These are phyloP conservation scores for Pinus tabuliformis DNA, from an alignment of 75 land plant genomes.

Conservation along the genomic window DNA sequence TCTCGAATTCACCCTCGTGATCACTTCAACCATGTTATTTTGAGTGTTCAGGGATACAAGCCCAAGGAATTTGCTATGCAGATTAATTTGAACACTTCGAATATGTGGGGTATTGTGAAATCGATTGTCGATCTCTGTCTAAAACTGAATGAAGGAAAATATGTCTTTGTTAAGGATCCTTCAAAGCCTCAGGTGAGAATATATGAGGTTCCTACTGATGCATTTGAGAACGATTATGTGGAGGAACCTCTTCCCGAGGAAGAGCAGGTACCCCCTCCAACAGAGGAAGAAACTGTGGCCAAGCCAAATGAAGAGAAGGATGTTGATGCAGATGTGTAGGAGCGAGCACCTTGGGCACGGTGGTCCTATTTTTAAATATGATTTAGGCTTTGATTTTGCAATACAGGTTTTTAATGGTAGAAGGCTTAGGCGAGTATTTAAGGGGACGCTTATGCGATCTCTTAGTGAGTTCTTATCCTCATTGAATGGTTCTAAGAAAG, in stretches of 20 bases:
- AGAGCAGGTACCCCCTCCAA: slow-evolving; percentile 91
- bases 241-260: slow-evolving; percentile 99
- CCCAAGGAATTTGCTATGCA: slow-evolving; percentile 93
- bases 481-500: too few species aligned
- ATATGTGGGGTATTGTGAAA: slow-evolving; percentile 99
- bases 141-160: slow-evolving; percentile 94
- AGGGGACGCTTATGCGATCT: too few species aligned
- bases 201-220: slow-evolving; percentile 93
- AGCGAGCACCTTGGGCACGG: too few species aligned
- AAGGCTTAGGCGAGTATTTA: too few species aligned
- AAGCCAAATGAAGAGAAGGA: slow-evolving; percentile 56
- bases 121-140: slow-evolving; percentile 92
- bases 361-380: too few species aligned
- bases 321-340: slow-evolving; percentile 34
- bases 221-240: slow-evolving; percentile 97
- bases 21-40: slow-evolving; percentile 76
- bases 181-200: slow-evolving; percentile 89
- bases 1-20: slow-evolving; percentile 92
- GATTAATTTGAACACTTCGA: slow-evolving; percentile 83
- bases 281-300: slow-evolving; percentile 44
- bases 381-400: too few species aligned
- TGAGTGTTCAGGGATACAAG: slow-evolving; percentile 89
- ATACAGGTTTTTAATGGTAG: too few species aligned
- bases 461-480: too few species aligned
- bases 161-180: slow-evolving; percentile 95